Conservation (phyloP, 805 yeast species). For the Suhomyces sp. region DNA sequence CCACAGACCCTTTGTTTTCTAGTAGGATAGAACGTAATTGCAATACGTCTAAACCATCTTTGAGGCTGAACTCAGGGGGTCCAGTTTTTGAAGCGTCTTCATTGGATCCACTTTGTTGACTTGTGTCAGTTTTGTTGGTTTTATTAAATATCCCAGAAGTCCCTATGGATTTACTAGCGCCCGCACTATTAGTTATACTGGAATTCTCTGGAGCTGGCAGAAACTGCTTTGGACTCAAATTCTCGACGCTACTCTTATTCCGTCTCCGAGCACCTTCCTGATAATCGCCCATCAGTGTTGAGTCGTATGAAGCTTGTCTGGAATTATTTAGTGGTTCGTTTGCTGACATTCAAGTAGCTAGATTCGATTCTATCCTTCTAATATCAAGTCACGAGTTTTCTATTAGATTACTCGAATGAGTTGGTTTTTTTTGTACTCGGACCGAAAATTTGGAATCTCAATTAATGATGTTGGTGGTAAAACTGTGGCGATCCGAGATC, state of each 20-base stretch:
- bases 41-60: background rate
- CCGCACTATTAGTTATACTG: background rate
- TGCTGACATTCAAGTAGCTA: background rate
- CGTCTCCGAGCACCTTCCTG: background rate
- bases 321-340: background rate
- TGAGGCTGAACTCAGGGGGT: background rate
- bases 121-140: background rate
- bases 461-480: background rate
- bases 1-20: constrained; percentile 58
- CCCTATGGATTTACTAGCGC: background rate
- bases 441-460: background rate
- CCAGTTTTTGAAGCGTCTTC: background rate
- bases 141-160: background rate
- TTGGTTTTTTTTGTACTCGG: background rate
- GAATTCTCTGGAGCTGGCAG: background rate
- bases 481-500: background rate
- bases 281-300: background rate
- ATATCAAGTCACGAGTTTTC: background rate
- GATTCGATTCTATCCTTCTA: background rate
- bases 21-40: constrained; percentile 15
- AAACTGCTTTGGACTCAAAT: background rate
- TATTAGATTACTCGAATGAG: background rate
- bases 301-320: constrained; percentile 3
- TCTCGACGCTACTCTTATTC: background rate
- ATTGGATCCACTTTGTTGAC: background rate